Conservation (phyloP, 257 asterid species). For the Solanum chmielewskii region DNA sequence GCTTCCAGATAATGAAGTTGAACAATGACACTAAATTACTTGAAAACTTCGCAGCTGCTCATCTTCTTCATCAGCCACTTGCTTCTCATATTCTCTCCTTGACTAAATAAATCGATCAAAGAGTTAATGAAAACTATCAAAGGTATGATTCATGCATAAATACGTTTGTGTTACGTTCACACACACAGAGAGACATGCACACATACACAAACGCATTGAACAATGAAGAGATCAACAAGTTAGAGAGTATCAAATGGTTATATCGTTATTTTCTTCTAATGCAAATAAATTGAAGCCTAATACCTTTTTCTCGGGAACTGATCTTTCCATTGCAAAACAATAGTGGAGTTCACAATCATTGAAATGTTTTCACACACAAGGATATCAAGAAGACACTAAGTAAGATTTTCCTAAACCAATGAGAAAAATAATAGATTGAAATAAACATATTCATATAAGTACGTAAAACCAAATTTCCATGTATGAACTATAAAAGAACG, state of each 20-base stretch:
- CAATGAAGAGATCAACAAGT: neutral
- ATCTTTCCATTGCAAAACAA: neutral
- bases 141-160: neutral
- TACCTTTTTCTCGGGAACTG: neutral
- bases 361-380: neutral
- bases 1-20: neutral
- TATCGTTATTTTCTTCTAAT: neutral
- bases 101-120: conserved; percentile 44
- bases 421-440: neutral
- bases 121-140: conserved; percentile 2
- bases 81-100: conserved; percentile 64
- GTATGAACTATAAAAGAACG: neutral
- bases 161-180: neutral
- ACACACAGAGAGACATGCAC: neutral
- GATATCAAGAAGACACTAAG: neutral
- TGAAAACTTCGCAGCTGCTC: conserved; percentile 65
- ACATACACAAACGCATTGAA: neutral
- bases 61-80: conserved; percentile 80
- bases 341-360: neutral
- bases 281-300: neutral
- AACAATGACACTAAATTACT: conserved; percentile 22
- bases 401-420: neutral
- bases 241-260: neutral
- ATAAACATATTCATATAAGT: neutral
- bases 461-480: neutral